A percentile compares a stretch with the other conserved stretches of the same genome.
These are phyloP conservation scores for Diaporthe sp. DNA, from an alignment of 2,329 filamentous ascomycete genomes.

Conservation along the genomic window DNA sequence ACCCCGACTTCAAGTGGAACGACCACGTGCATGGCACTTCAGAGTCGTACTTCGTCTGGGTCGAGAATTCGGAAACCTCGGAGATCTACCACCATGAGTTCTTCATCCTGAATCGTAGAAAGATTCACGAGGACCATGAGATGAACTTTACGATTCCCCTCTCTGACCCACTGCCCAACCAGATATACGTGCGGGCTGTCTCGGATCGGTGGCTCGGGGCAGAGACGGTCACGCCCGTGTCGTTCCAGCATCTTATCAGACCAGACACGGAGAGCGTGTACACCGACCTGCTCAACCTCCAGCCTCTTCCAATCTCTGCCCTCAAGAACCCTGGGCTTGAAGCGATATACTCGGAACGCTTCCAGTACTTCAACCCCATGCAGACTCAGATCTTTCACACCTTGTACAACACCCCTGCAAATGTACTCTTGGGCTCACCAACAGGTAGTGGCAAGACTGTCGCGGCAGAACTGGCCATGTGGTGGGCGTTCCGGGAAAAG, in stretches of 20 bases:
- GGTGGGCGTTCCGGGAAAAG: slow-evolving; percentile 97
- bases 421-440: slow-evolving; percentile 93
- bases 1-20: slow-evolving; percentile 94
- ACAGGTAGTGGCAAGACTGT: slow-evolving; percentile 98
- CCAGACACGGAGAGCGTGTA: slow-evolving; percentile 98
- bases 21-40: slow-evolving; percentile 93
- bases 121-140: slow-evolving; percentile 95
- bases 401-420: slow-evolving; percentile 90
- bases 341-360: slow-evolving; percentile 87
- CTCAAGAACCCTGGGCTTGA: slow-evolving; percentile 89
- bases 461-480: slow-evolving; percentile 96
- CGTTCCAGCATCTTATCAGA: slow-evolving; percentile 96
- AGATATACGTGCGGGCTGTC: slow-evolving; percentile 95
- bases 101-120: slow-evolving; percentile 90
- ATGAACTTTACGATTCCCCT: slow-evolving; percentile 97
- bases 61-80: slow-evolving; percentile 96
- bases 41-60: slow-evolving; percentile 98
- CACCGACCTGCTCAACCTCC: slow-evolving; percentile 90
- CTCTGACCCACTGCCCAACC: slow-evolving; percentile 90
- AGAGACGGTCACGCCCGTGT: slow-evolving; percentile 94
- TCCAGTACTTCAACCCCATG: slow-evolving; percentile 99
- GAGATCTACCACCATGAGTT: slow-evolving; percentile 99
- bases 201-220: slow-evolving; percentile 97
- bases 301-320: slow-evolving; percentile 87
- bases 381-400: slow-evolving; percentile 99